These are phyloP conservation scores for Fraxinus cuspidata DNA, from an alignment of 257 asterid species.

Conservation along the genomic window DNA sequence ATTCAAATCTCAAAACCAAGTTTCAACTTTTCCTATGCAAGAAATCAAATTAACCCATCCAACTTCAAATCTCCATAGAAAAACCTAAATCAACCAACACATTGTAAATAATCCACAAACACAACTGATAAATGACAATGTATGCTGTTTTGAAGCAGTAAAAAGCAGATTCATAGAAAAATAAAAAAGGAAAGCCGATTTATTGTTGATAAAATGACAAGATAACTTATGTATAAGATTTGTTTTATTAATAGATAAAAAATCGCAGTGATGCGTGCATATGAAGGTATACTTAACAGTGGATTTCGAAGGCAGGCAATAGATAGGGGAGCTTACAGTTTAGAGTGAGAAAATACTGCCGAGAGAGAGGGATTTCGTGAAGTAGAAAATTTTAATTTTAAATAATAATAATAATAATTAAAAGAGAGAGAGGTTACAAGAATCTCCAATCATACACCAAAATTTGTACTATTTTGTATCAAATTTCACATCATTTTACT, in stretches of 20 bases:
- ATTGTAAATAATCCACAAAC: conserved; percentile 22
- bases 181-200: conserved; percentile 28
- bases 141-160: neutral
- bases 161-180: neutral
- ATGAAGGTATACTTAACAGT: conserved; percentile 29
- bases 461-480: too few species aligned
- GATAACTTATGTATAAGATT: too few species aligned
- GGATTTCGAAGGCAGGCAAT: conserved; percentile 47
- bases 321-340: conserved; percentile 31
- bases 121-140: conserved; percentile 4
- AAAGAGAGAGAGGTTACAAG: too few species aligned
- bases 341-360: conserved; percentile 35
- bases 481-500: too few species aligned
- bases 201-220: too few species aligned
- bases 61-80: conserved; percentile 36
- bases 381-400: too few species aligned
- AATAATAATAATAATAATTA: too few species aligned
- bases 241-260: too few species aligned
- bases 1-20: conserved; percentile 27
- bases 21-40: neutral
- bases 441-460: too few species aligned
- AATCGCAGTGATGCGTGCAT: neutral
- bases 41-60: conserved; percentile 38
- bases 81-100: conserved; percentile 16
- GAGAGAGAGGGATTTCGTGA: conserved; percentile 7